Percentiles rank a stretch among this genome's conserved stretches.
Conservation (phyloP, 371 early-diverging fungal species). For the Mycotypha africana region DNA sequence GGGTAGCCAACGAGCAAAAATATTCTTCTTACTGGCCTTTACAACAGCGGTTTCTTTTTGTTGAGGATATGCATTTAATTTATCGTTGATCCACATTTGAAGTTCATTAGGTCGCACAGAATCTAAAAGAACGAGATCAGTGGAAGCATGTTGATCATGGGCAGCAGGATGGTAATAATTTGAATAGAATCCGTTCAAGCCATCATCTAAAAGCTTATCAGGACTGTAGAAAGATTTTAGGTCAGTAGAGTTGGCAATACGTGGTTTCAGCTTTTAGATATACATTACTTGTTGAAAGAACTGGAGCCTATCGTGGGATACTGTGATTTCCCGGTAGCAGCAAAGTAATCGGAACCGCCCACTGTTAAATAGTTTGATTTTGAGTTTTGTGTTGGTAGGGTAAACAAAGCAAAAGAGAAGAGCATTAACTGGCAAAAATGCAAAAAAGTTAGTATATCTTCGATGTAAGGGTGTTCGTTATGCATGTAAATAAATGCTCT, state of each 20-base stretch:
- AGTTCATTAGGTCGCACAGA: conserved; percentile 33
- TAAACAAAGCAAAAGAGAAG: conserved; percentile 57
- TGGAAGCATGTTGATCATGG: not conserved
- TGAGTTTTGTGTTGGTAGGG: conserved; percentile 38
- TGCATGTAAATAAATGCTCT: not conserved
- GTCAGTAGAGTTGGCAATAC: too few species aligned
- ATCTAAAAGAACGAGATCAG: conserved; percentile 32
- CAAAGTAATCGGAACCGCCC: conserved; percentile 36
- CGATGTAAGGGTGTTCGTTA: too few species aligned
- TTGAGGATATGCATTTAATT: conserved; percentile 1
- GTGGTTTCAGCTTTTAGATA: not conserved
- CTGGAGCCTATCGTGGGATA: too few species aligned
- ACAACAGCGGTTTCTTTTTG: conserved; percentile 1
- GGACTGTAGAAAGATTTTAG: too few species aligned
- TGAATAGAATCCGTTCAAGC: too few species aligned
- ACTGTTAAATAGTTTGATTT: conserved; percentile 45
- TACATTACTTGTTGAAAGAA: not conserved
- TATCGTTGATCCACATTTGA: conserved; percentile 30
- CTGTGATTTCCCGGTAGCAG: too few species aligned
- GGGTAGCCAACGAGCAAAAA: too few species aligned
- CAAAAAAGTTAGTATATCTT: conserved; percentile 3
- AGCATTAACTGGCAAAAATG: conserved; percentile 45
- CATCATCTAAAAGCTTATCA: too few species aligned
- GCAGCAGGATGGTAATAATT: too few species aligned
- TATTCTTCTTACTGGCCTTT: too few species aligned